Evolutionary conservation across 306 rosid genomes (phyloP), one percentile per base, ranked within the genome.

Genomic region (Elaeagnus macrophylla): DNA sequence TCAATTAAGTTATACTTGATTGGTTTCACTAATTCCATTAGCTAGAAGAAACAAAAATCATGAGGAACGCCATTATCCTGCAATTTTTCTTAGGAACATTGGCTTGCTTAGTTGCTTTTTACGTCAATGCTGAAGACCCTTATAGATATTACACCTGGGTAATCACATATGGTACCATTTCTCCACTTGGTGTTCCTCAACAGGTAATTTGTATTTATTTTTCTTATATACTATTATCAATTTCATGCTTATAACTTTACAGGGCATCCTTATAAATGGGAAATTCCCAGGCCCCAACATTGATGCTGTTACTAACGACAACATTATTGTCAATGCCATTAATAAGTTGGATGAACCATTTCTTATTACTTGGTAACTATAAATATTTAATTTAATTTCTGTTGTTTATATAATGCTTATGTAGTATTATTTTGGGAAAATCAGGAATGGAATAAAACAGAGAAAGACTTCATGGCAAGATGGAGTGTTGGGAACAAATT

Each of bases 221-320:
- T 11, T 4, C 1, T 10, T 39, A 25, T 14, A 43, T 20, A 6
- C n/a, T 38, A 3, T 47, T 51, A 11, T 16, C 8, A 37, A 2
- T 6, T 37, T 35, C 19, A 14, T 37, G 50, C 25, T 59, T 16
- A 49, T 17, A n/a, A n/a, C 49, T 14, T 35, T 53, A 16, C 70
- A 90, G 97, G 95, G 74, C 2, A 90, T 86, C 61, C 94, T 86
- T 48, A 84, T 90, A 40, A 90, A 86, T 53, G 95, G 95, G 9
- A 79, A 86, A 64, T 86, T 83, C 58, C 97, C 97, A 5, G 95
- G 95, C n/a, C 97, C 97, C 8, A 79, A 60, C 9, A 59, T 90
- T 42, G 94, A 90, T 0, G 77, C 81, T 43, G 78, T 79, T 37
- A 90, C 97, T 8, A 90, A 90, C 67, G 84, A 86, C 54, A 90